Percentiles rank a stretch among this genome's conserved stretches.
Conservation (phyloP, 2,329 filamentous ascomycete genomes). For the Daldinia sp. region DNA sequence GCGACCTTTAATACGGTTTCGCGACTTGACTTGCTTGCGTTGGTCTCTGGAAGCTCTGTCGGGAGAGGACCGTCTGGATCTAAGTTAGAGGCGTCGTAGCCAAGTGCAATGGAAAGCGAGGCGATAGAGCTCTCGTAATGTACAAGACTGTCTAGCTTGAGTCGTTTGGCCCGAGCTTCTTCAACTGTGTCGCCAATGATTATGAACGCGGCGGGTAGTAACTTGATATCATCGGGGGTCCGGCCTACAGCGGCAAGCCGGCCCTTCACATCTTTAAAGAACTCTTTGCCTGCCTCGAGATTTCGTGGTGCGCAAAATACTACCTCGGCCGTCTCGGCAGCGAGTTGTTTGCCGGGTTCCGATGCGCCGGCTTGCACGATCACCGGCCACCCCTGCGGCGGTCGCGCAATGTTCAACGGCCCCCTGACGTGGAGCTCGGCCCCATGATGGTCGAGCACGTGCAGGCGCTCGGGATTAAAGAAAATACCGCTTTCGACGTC, state of each 20-base stretch:
- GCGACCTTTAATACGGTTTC: constrained; percentile 61
- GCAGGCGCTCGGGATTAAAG: constrained; percentile 64
- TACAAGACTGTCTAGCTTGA: constrained; percentile 63
- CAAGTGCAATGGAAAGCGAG: constrained; percentile 62
- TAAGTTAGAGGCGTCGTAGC: constrained; percentile 60
- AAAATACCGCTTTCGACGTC: constrained; percentile 61
- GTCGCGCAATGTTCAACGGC: constrained; percentile 65
- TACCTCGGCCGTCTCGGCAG: constrained; percentile 65
- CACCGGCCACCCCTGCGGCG: constrained; percentile 67
- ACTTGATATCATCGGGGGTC: constrained; percentile 60
- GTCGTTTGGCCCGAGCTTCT: constrained; percentile 62
- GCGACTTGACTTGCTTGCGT: constrained; percentile 64
- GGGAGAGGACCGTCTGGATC: constrained; percentile 64
- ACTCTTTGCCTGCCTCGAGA: constrained; percentile 58
- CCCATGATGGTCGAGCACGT: constrained; percentile 64
- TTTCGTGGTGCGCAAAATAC: constrained; percentile 65
- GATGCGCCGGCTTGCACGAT: constrained; percentile 68
- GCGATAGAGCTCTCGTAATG: constrained; percentile 67
- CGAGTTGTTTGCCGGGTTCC: constrained; percentile 63
- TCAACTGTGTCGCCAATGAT: constrained; percentile 63
- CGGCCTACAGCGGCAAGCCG: constrained; percentile 60
- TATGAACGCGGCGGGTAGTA: constrained; percentile 64
- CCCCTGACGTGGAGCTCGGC: constrained; percentile 60
- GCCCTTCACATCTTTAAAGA: constrained; percentile 66
- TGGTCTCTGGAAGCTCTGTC: constrained; percentile 63